These are phyloP conservation scores for Hemileia vastatrix DNA, from an alignment of 1,284 basidiomycete genomes.

Conservation along the genomic window DNA sequence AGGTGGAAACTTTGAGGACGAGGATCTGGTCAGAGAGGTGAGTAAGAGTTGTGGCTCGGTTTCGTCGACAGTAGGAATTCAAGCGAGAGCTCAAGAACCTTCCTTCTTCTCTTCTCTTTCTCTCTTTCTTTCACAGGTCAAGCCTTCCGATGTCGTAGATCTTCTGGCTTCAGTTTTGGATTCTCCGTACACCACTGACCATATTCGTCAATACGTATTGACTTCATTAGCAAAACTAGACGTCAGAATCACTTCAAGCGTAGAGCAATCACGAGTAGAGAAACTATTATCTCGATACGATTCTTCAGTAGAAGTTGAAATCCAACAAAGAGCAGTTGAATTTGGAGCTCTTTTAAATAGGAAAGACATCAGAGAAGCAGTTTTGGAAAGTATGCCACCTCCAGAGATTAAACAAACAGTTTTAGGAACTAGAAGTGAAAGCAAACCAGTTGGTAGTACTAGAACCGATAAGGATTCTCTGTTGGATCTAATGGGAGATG, in stretches of 20 bases:
- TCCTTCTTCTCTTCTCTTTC: background rate
- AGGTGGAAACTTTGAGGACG: too few relatives aligned
- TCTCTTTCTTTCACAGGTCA: too few relatives aligned
- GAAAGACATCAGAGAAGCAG: conserved; percentile 36
- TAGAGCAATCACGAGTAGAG: conserved; percentile 32
- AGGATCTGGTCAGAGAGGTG: conserved; percentile 36
- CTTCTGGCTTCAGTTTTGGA: conserved; percentile 36
- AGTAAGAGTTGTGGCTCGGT: background rate
- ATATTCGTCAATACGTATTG: conserved; percentile 39
- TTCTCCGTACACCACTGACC: conserved; percentile 38
- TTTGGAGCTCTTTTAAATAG: conserved; percentile 34
- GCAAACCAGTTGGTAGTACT: conserved; percentile 37
- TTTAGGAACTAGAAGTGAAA: conserved; percentile 27
- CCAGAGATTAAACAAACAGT: conserved; percentile 32
- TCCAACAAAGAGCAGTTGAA: conserved; percentile 41
- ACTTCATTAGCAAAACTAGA: conserved; percentile 40
- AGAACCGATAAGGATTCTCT: conserved; percentile 34
- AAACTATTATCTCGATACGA: conserved; percentile 32
- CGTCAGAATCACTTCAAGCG: conserved; percentile 30
- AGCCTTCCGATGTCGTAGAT: conserved; percentile 35
- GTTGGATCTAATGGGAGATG: conserved; percentile 39
- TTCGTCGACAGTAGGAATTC: background rate
- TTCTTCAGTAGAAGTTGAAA: conserved; percentile 38
- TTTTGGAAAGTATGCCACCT: conserved; percentile 42
- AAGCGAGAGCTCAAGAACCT: background rate